Conservation (phyloP, 768 basidiomycete genomes). For the Mycena vulgaris region DNA sequence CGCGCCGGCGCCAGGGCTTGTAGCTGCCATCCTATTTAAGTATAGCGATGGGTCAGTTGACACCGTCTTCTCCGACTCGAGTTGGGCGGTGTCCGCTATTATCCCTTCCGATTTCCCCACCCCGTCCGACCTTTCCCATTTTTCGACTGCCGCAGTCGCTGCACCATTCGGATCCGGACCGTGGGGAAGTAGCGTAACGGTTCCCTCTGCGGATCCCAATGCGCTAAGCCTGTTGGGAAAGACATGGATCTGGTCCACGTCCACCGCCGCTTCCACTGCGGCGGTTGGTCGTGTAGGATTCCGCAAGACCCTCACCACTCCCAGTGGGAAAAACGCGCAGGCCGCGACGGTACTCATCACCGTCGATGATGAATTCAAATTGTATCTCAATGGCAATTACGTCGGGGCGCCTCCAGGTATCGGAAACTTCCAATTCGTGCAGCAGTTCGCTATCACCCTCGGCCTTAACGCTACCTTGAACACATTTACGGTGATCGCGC, state of each 20-base stretch:
- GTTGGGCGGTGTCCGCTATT: background rate
- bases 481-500: constrained; percentile 12
- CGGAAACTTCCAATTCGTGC: background rate
- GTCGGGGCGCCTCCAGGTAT: background rate
- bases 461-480: constrained; percentile 12
- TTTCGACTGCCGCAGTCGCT: background rate
- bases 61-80: background rate
- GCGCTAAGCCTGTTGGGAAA: background rate
- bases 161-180: background rate
- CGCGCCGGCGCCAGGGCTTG: background rate
- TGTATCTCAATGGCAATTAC: background rate
- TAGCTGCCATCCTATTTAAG: background rate
- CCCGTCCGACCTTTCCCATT: background rate
- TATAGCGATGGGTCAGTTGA: background rate
- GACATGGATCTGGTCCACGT: background rate
- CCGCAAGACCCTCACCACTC: background rate
- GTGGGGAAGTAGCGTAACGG: background rate
- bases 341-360: background rate
- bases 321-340: background rate
- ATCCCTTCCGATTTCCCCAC: background rate
- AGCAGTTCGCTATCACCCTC: constrained; percentile 20
- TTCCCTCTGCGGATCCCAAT: background rate
- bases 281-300: background rate
- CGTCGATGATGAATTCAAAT: background rate
- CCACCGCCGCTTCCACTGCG: background rate